Percentiles rank a stretch among this genome's conserved stretches.
Conservation (phyloP, 768 basidiomycete genomes). For the Rhodosporidiobolus sp. region DNA sequence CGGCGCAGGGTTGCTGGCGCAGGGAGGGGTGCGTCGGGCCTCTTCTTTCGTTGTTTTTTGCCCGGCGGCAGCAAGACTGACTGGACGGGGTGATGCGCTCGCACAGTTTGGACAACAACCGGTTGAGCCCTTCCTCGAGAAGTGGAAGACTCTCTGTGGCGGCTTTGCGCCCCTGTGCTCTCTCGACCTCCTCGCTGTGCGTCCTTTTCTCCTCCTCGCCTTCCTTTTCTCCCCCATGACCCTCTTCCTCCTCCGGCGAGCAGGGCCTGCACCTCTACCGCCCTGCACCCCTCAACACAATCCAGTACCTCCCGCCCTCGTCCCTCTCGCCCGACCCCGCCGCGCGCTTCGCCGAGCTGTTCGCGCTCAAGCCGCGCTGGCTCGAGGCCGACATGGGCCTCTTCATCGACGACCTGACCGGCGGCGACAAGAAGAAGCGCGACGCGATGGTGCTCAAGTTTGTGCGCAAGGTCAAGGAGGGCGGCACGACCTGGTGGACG, state of each 20-base stretch:
- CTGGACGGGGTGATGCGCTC: too few relatives aligned
- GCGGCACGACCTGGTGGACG: constrained; percentile 29
- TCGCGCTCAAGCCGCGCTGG: constrained; percentile 56
- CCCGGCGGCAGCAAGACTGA: too few relatives aligned
- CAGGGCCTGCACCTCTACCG: constrained; percentile 73
- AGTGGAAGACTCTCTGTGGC: constrained; percentile 73
- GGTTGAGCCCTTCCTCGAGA: constrained; percentile 58
- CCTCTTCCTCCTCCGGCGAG: background rate
- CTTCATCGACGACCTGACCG: constrained; percentile 35
- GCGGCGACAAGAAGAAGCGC: constrained; percentile 39
- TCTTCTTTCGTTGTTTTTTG: background rate
- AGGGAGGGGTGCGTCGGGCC: constrained; percentile 37
- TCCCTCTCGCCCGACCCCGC: constrained; percentile 71
- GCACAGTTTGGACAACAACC: constrained; percentile 36
- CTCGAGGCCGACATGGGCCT: constrained; percentile 49
- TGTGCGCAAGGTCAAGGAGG: constrained; percentile 38
- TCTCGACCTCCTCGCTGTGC: constrained; percentile 67
- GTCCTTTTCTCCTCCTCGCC: background rate
- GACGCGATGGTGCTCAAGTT: constrained; percentile 41
- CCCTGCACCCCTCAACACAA: constrained; percentile 44
- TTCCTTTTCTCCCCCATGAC: background rate
- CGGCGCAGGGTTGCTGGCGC: constrained; percentile 69
- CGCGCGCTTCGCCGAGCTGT: constrained; percentile 80
- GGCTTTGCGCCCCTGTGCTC: constrained; percentile 67
- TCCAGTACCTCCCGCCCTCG: constrained; percentile 74